Conservation (phyloP, 495 filamentous ascomycete genomes). For the Xylaria palmicola region DNA sequence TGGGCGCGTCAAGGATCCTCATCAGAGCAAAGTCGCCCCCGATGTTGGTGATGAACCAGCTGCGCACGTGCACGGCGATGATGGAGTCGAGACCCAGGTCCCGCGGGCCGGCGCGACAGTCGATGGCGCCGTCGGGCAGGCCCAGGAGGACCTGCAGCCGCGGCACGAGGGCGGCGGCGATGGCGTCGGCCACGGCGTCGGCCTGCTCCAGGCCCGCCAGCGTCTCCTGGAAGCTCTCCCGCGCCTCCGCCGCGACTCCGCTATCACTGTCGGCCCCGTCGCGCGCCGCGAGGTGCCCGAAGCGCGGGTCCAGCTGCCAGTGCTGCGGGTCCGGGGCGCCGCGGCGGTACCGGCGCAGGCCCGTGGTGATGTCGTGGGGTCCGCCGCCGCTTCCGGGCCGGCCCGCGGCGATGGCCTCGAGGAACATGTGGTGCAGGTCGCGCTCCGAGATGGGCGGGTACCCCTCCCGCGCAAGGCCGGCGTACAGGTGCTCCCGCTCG, state of each 20-base stretch:
- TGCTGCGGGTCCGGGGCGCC: constrained; percentile 24
- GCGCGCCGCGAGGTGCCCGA: constrained; percentile 33
- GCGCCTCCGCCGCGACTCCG: not conserved
- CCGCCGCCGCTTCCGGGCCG: constrained; percentile 19
- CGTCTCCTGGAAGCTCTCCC: constrained; percentile 23
- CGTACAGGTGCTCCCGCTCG: constrained; percentile 42
- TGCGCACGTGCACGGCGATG: constrained; percentile 60
- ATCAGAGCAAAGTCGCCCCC: constrained; percentile 44
- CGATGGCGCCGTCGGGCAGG: constrained; percentile 27
- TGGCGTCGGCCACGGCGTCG: constrained; percentile 18
- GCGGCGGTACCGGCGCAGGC: constrained; percentile 35
- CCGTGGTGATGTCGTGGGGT: constrained; percentile 39
- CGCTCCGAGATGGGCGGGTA: constrained; percentile 57
- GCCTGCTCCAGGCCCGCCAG: constrained; percentile 18
- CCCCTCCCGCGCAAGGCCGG: constrained; percentile 42
- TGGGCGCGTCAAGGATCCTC: constrained; percentile 39
- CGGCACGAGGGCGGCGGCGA: constrained; percentile 25
- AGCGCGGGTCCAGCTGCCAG: constrained; percentile 44
- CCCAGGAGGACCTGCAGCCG: constrained; percentile 33
- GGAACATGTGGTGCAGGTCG: constrained; percentile 60
- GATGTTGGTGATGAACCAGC: constrained; percentile 55
- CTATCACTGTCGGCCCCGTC: not conserved
- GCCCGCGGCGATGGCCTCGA: constrained; percentile 53
- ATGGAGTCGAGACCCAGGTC: constrained; percentile 64
- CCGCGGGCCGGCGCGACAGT: constrained; percentile 23